A percentile compares a stretch with the other conserved stretches of the same genome.
Evolutionary conservation across 805 yeast species (phyloP).

Genomic region (Spathaspora hagerdaliae): DNA sequence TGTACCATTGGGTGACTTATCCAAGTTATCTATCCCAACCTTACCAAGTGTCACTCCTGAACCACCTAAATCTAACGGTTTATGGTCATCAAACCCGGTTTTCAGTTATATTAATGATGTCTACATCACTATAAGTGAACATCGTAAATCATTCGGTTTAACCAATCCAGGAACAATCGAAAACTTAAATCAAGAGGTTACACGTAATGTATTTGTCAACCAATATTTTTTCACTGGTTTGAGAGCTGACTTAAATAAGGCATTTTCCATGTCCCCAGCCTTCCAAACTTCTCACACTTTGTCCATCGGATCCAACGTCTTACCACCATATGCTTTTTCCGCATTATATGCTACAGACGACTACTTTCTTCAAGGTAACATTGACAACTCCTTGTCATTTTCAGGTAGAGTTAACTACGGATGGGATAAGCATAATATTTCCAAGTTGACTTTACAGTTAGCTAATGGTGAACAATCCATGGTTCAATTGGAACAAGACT

Average conservation of each 20-base stretch:
- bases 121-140: slow-evolving; percentile 66
- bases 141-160: slow-evolving; percentile 78
- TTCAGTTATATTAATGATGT: slow-evolving; percentile 75
- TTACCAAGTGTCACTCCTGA: slow-evolving; percentile 54
- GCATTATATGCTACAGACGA: slow-evolving; percentile 86
- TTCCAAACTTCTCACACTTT: slow-evolving; percentile 96
- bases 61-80: slow-evolving; percentile 50
- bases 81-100: slow-evolving; percentile 82
- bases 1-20: slow-evolving; percentile 1
- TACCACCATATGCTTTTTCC: slow-evolving; percentile 88
- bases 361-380: slow-evolving; percentile 82
- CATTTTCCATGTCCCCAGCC: slow-evolving; percentile 84
- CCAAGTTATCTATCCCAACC: slow-evolving; percentile 35
- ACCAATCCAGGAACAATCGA: slow-evolving; percentile 93
- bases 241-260: slow-evolving; percentile 93
- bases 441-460: slow-evolving; percentile 85
- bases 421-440: slow-evolving; percentile 74
- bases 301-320: slow-evolving; percentile 76
- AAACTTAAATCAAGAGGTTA: slow-evolving; percentile 87
- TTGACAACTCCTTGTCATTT: slow-evolving; percentile 82
- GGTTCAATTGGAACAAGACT: slow-evolving; percentile 95
- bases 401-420: slow-evolving; percentile 89
- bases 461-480: slow-evolving; percentile 87
- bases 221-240: slow-evolving; percentile 92
- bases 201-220: slow-evolving; percentile 85